Evolutionary conservation across 805 yeast species (phyloP), one percentile per base, ranked within the genome.

Genomic region (Monosporozyma aerobia): DNA sequence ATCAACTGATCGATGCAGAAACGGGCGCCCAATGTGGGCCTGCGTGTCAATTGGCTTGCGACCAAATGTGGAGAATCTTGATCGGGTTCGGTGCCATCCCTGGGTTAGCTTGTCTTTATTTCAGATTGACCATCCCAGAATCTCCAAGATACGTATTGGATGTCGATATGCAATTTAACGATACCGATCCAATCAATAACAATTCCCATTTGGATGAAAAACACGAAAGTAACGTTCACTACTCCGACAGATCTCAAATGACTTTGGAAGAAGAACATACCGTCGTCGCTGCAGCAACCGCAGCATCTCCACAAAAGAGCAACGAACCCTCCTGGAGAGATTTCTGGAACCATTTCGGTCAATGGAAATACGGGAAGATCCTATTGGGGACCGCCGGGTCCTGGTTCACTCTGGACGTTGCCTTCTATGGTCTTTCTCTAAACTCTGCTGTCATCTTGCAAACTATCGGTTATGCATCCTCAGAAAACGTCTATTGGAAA

Each of bases 1-100:
- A 73, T 59, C 76, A 76, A 41, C 73, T 89, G 59, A 73, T 73
- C 51, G 67, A 59, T 52, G 89, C 86, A 44, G 70, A 75, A 59
- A 61, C 75, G 49, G 77, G 81, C 57, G 71, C 76, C 37, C 77
- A 77, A 63, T 89, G 96, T 79, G 82, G 73, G 53, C 77, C 73
- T 32, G 73, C 62, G 19, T 89, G 96, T 83, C 68, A 73, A 56
- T 80, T 75, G 67, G 96, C 96, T 52, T 79, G 85, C 72, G 96
- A 89, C 73, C 89, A 83, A 74, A 87, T 88, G 89, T 89, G 97
- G 97, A 87, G 97, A 82, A 78, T 89, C 57, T 71, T 89, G 54
- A 73, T 89, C 67, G 96, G 97, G 64, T 78, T 90, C 58, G 96
- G 97, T 68, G 82, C 87, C 74, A 85, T 89, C 61, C 96, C 97